phyloP scores from a whole-genome alignment of 768 basidiomycete species.

The Amanita inopinata region DNA sequence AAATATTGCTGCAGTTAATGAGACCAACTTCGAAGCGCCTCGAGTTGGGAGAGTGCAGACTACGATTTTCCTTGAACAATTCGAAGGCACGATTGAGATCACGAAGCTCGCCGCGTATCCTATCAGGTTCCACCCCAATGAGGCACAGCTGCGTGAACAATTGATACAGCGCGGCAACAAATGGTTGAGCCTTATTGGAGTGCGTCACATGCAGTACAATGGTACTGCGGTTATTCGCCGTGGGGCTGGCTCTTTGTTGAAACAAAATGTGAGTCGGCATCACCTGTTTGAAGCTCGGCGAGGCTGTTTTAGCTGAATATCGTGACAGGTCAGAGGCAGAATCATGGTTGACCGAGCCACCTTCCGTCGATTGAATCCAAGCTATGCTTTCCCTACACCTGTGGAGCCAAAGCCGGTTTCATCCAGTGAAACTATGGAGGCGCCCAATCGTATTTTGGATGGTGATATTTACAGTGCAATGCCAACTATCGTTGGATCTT shows the following conservation, averaged over 20 bases:
- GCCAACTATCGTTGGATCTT: too few species aligned
- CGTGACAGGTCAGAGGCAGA: conserved; percentile 37
- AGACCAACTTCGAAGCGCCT: neutral
- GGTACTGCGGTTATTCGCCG: conserved; percentile 36
- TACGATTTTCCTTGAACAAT: conserved; percentile 28
- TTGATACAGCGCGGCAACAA: conserved; percentile 43
- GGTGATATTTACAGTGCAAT: too few species aligned
- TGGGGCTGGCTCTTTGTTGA: conserved; percentile 27
- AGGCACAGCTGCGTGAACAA: conserved; percentile 27
- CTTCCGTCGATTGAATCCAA: conserved; percentile 43
- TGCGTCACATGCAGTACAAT: conserved; percentile 49
- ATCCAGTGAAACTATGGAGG: neutral
- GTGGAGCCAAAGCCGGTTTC: conserved; percentile 17
- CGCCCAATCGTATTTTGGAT: neutral
- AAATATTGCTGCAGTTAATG: conserved; percentile 20
- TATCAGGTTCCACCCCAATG: conserved; percentile 38
- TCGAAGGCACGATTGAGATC: conserved; percentile 44
- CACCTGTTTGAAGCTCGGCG: neutral
- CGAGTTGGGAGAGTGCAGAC: conserved; percentile 31
- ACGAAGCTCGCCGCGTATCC: conserved; percentile 42
- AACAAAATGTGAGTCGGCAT: conserved; percentile 35
- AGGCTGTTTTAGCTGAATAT: neutral
- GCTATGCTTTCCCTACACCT: conserved; percentile 35
- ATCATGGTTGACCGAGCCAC: conserved; percentile 54
- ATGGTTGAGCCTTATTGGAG: conserved; percentile 43